Percentiles rank a stretch among this genome's conserved stretches.
Conservation (phyloP, 208 protist species). For the Leishmania lainsoni region DNA sequence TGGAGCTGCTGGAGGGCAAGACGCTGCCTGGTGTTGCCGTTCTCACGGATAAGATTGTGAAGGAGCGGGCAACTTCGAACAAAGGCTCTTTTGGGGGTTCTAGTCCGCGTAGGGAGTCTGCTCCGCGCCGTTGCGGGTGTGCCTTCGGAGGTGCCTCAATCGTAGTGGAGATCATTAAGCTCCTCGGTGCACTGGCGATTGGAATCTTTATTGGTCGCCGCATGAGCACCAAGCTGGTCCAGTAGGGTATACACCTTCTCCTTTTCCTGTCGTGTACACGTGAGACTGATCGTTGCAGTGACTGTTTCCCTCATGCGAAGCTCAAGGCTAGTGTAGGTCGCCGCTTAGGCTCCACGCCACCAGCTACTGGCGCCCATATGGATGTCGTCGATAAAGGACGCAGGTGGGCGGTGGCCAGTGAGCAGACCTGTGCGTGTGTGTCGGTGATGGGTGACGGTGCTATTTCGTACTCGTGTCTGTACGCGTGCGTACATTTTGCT, state of each 20-base stretch:
- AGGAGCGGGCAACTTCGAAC: background rate
- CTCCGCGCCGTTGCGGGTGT: background rate
- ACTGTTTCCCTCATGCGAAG: background rate
- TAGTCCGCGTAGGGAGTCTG: conserved; percentile 4
- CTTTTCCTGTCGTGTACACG: background rate
- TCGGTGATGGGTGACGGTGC: background rate
- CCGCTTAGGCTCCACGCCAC: no score
- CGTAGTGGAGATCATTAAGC: conserved; percentile 21
- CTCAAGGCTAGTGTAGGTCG: background rate
- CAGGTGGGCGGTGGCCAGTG: background rate
- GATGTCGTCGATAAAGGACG: background rate
- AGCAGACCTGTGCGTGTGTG: background rate
- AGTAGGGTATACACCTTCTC: conserved; percentile 13
- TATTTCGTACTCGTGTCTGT: background rate
- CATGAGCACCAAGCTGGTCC: conserved; percentile 28
- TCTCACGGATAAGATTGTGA: conserved; percentile 64
- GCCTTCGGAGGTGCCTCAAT: conserved; percentile 4
- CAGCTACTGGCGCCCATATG: background rate
- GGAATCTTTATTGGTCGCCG: conserved; percentile 40
- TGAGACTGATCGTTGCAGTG: background rate
- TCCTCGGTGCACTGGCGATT: conserved; percentile 25
- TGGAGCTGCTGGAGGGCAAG: conserved; percentile 99
- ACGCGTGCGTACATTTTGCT: background rate
- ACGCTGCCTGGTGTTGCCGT: conserved; percentile 91
- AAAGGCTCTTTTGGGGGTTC: conserved; percentile 2